Evolutionary conservation across 2,329 filamentous ascomycete species (phyloP), one percentile per base, ranked within the genome.

Genomic region (Tolypocladium amazonense): DNA sequence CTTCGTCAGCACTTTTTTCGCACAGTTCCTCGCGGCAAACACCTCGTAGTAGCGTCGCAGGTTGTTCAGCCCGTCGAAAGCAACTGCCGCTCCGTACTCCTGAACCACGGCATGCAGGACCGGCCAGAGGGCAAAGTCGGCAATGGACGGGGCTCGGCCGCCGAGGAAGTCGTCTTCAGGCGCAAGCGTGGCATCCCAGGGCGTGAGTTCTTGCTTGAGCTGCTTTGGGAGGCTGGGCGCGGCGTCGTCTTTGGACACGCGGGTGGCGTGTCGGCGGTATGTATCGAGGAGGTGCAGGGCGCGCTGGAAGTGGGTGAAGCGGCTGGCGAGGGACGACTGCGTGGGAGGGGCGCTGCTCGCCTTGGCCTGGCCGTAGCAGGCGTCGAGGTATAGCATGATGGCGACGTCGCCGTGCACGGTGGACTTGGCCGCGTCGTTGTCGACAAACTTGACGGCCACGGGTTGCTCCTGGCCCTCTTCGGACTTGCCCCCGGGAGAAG

Each of bases 361-460:
- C 57, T 68, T 70, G n/a, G 65, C 63, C 0, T 63, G 61, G 1
- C 77, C 76, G 61, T 85, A 78, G 15, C 77, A 72, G 2, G 80
- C 76, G 61, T 89, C 82, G 1, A 89, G 74, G 61, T 90, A 87
- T 12, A 83, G 68, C 75, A 87, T 75, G 60, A 86, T 81, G 39
- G 77, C 78, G 1, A 79, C 58, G 47, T 81, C 76, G 6, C 83
- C 82, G 9, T 79, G 70, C 0, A 83, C 74, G 0, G 70, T 71
- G 1, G 82, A 78, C 61, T 75, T 76, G 30, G 63, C 71, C 0
- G 68, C 65, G 61, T 86, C 81, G 55, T 82, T 84, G 64, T 87
- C 83, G 33, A 80, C 72, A 57, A 84, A 83, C 59, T 77, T 80
- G 59, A 85, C 71, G 2, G 71, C 67, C 4, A 71, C 52, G 47